These are phyloP conservation scores for Kandelia obovata DNA, from an alignment of 345 rosid genomes.

Conservation along the genomic window DNA sequence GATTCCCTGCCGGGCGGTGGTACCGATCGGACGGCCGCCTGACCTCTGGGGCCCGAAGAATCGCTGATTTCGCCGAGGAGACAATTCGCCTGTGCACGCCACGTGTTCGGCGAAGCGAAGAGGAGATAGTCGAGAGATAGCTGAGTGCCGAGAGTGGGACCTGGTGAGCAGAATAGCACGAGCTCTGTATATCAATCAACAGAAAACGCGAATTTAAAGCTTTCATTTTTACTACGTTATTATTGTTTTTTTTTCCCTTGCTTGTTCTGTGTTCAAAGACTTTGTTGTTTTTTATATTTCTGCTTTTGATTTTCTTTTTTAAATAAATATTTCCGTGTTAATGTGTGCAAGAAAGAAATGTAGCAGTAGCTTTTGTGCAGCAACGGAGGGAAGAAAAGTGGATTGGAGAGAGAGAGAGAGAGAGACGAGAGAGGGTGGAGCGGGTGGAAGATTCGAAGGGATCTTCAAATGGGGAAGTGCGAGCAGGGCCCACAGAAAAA, in stretches of 20 bases:
- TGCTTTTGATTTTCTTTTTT: background rate
- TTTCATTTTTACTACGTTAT: constrained; percentile 31
- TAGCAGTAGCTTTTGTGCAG: no score
- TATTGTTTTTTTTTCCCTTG: constrained; percentile 1
- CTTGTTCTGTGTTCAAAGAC: background rate
- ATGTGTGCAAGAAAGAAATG: background rate
- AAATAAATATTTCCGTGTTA: background rate
- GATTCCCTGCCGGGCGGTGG: constrained; percentile 29
- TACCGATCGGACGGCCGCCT: constrained; percentile 50
- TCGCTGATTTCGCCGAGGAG: constrained; percentile 41
- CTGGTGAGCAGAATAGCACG: constrained; percentile 53
- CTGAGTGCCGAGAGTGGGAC: constrained; percentile 41
- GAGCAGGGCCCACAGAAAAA: constrained; percentile 36
- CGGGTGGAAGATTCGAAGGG: constrained; percentile 61
- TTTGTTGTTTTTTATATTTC: background rate
- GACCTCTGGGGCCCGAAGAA: constrained; percentile 40
- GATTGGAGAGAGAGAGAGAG: background rate
- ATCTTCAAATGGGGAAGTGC: constrained; percentile 38
- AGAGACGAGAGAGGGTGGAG: background rate
- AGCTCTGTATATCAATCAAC: constrained; percentile 64
- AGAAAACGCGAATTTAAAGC: constrained; percentile 55
- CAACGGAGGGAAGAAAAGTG: background rate
- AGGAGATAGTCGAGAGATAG: constrained; percentile 42
- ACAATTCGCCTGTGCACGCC: constrained; percentile 40
- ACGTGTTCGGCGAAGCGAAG: constrained; percentile 63